phyloP scores from a whole-genome alignment of 192 early-diverging fungal genomes.

The Entrophospora sp. region DNA sequence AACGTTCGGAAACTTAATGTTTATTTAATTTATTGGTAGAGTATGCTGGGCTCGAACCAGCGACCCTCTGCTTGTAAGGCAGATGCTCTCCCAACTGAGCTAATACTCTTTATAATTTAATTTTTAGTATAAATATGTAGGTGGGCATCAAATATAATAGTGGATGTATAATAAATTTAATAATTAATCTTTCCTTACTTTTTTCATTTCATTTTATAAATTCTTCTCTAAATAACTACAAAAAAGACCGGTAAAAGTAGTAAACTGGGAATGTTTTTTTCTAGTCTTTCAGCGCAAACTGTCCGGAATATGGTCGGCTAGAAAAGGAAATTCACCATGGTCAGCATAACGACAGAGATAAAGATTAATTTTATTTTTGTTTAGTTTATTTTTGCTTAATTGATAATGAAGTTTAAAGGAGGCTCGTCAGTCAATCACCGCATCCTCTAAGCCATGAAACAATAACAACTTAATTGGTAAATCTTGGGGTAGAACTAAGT shows the following conservation, averaged over 20 bases:
- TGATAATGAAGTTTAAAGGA: not conserved
- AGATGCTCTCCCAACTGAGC: no score
- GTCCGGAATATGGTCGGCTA: not conserved
- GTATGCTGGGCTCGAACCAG: no score
- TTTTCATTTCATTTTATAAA: no score
- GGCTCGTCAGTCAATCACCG: not conserved
- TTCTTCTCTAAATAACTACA: not conserved
- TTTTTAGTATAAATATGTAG: no score
- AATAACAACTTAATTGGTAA: not conserved
- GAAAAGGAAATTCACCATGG: not conserved
- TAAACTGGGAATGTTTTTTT: not conserved
- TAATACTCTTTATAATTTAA: no score
- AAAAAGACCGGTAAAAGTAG: not conserved
- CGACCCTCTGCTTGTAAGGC: no score
- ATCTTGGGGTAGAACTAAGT: not conserved
- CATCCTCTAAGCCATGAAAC: not conserved
- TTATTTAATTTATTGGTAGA: no score
- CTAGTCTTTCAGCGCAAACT: not conserved
- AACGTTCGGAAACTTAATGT: no score
- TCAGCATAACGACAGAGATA: not conserved
- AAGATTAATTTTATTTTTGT: not conserved
- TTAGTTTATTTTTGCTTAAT: not conserved
- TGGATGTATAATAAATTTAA: no score
- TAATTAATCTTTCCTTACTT: no score
- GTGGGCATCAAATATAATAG: no score